Percentiles rank a stretch among this genome's conserved stretches.
These are phyloP conservation scores for Gossypium armourianum DNA, from an alignment of 441 rosid species.

Conservation along the genomic window DNA sequence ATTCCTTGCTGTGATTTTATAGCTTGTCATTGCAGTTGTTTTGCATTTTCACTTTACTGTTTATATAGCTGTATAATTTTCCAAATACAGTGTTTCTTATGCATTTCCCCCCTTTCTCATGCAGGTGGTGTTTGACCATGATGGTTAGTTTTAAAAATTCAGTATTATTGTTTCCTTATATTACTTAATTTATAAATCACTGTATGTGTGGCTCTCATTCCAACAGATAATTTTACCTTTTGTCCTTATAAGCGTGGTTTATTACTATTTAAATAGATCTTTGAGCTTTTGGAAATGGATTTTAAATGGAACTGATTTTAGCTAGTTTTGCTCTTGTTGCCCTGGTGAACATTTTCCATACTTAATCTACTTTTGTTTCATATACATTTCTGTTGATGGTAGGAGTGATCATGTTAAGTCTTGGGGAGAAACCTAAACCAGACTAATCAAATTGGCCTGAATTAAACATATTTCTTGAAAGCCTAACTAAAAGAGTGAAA, in stretches of 20 bases:
- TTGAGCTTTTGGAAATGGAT: slow-evolving; percentile 6
- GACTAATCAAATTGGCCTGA: background rate
- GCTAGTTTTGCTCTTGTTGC: background rate
- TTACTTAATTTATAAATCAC: background rate
- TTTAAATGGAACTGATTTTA: background rate
- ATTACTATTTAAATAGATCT: background rate
- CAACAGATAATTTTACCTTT: background rate
- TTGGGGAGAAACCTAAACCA: background rate
- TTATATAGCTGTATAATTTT: background rate
- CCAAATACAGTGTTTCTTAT: background rate
- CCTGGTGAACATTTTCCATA: background rate
- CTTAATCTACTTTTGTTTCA: background rate
- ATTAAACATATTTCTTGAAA: background rate
- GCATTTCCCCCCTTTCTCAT: slow-evolving; percentile 14
- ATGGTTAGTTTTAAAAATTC: slow-evolving; percentile 48
- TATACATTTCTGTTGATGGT: background rate
- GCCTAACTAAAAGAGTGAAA: background rate
- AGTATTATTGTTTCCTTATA: background rate
- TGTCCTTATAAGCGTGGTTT: background rate
- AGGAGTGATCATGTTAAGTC: background rate
- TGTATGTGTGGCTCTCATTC: background rate
- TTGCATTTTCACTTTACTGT: background rate
- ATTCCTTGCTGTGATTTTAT: slow-evolving; percentile 1
- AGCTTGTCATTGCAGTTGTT: background rate
- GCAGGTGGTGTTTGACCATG: slow-evolving; percentile 99